Evolutionary conservation across 1,284 basidiomycete species (phyloP).

Genomic region (Fomitopsis pinicola): DNA sequence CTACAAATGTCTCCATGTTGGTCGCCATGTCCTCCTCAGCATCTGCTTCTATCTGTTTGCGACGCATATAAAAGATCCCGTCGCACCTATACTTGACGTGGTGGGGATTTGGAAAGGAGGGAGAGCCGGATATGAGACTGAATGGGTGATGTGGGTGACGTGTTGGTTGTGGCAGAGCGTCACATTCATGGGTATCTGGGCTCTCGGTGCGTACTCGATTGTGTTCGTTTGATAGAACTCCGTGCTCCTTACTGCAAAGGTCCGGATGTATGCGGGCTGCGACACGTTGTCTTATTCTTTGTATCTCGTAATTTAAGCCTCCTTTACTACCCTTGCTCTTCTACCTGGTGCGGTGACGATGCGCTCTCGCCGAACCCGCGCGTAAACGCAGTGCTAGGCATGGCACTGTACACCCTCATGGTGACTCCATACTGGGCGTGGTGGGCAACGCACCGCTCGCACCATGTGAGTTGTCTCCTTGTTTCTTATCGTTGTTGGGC

Average conservation of each 20-base stretch:
- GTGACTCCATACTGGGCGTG: slow-evolving; percentile 48
- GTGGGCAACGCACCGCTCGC: slow-evolving; percentile 45
- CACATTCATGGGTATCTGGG: slow-evolving; percentile 24
- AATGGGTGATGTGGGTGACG: slow-evolving; percentile 15
- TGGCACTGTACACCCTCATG: slow-evolving; percentile 33
- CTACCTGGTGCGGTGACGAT: slow-evolving; percentile 28
- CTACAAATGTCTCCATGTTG: slow-evolving; percentile 33
- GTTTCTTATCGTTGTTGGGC: no score
- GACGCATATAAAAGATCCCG: slow-evolving; percentile 16
- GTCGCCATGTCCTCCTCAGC: slow-evolving; percentile 30
- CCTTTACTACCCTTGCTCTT: no score
- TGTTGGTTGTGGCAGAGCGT: slow-evolving; percentile 30
- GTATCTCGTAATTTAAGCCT: no score
- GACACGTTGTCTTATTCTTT: no score
- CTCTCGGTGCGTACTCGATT: slow-evolving; percentile 15
- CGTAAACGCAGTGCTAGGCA: slow-evolving; percentile 26
- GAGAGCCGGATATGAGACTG: background rate
- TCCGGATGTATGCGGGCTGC: no score
- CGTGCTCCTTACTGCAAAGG: no score
- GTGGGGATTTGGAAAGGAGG: background rate
- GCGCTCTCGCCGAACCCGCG: slow-evolving; percentile 17
- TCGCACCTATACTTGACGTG: background rate
- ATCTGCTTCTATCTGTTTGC: slow-evolving; percentile 20
- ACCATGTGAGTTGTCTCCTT: slow-evolving; percentile 18
- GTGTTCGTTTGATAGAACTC: no score